Base-by-base conservation (phyloP, 2,329 filamentous ascomycete genomes). In the Rosellinia necatrix region DNA sequence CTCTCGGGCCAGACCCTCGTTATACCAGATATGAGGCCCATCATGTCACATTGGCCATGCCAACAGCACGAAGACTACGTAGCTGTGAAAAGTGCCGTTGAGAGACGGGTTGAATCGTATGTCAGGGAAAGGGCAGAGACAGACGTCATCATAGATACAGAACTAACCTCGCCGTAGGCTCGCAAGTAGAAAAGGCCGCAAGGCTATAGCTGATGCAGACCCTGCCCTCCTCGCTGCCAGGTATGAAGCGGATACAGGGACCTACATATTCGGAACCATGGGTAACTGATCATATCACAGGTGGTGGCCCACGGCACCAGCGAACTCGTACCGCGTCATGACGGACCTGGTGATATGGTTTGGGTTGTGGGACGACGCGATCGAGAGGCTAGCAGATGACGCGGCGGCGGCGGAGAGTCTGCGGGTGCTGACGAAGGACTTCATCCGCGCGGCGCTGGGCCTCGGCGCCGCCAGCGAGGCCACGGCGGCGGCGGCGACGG, bases 311-410 rank as follows among this genome's bases (percentile, higher is more conserved):
- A 64, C 53, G 1, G 24, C 60, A 25, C 49, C 64, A 0, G 52
- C 27, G 38, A 48, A 62, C 21, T 47, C 55, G 17, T 69, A 66
- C 37, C 50, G 42, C 7, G 50, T 64, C 46, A 51, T 69, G 46
- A 58, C 60, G 13, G 63, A 68, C 38, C 25, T 66, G 7, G 58
- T 67, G 22, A 64, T 66, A 29, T 69, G 66, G 65, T 67, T 69
- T 30, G 59, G 58, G 8, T 32, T 67, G 27, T 69, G 65, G 64
- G 67, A 69, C 22, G 67, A 69, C 40, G 49, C 59, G 37, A 56
- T 64, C 24, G 65, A 69, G 58, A 53, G 38, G 3, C 50, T 69
- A 10, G 27, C 21, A 2, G 22, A 58, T 3, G 57, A 64, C 12
- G 35, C 50, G 1, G 29, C 12, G 4, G 62, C 60, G 3, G 65